Evolutionary conservation across 306 rosid species (phyloP).

Genomic region (Biancaea sappan): DNA sequence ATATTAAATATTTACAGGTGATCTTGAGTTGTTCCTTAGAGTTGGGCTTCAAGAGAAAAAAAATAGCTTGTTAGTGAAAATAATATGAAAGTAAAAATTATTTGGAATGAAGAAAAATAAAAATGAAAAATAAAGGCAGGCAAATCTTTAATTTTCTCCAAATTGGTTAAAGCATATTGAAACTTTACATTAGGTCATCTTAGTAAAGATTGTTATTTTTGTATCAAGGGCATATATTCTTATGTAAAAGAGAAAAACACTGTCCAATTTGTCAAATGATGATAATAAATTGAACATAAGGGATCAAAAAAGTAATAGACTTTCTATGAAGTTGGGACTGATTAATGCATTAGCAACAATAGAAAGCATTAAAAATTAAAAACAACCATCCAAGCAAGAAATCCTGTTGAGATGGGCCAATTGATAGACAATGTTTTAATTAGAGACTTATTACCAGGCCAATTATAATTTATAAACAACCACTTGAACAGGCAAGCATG

Average conservation of each 20-base stretch:
- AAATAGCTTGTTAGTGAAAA: constrained; percentile 27
- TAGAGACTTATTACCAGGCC: too few relatives aligned
- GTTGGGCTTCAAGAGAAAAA: constrained; percentile 73
- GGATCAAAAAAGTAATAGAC: not conserved
- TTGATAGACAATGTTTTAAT: not conserved
- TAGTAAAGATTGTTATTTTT: not conserved
- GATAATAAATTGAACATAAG: not conserved
- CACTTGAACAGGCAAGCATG: not conserved
- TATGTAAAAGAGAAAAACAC: not conserved
- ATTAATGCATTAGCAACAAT: not conserved
- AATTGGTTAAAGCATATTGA: not conserved
- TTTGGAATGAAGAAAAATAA: constrained; percentile 25
- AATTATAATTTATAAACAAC: too few relatives aligned
- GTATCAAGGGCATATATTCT: not conserved
- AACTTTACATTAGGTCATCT: not conserved
- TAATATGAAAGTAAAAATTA: constrained; percentile 25
- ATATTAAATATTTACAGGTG: constrained; percentile 96
- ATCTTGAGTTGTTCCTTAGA: constrained; percentile 96
- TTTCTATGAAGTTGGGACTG: not conserved
- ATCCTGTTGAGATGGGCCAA: not conserved
- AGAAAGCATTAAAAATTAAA: not conserved
- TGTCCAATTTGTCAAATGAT: not conserved
- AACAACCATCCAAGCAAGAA: not conserved
- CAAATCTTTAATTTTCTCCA: constrained; percentile 5
- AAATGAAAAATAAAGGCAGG: too few relatives aligned